phyloP scores from a whole-genome alignment of 2,329 filamentous ascomycete species.

The Thelonectria discophora region DNA sequence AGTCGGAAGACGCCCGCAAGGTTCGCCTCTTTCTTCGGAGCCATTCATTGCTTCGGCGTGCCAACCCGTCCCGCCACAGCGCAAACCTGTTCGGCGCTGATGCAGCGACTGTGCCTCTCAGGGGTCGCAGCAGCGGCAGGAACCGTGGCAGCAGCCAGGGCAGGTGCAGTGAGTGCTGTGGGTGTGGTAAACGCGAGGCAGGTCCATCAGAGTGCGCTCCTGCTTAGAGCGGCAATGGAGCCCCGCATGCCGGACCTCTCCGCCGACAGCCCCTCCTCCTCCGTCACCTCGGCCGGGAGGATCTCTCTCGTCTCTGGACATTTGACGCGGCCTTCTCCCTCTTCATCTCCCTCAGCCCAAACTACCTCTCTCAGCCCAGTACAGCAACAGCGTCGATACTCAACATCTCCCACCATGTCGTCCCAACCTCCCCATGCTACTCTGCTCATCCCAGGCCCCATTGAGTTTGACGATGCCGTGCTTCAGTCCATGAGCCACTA shows the following conservation, averaged over 20 bases:
- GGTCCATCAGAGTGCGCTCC: conserved; percentile 24
- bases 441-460: conserved; percentile 94
- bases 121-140: conserved; percentile 14
- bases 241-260: conserved; percentile 44
- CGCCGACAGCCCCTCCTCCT: conserved; percentile 44
- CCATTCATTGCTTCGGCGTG: conserved; percentile 7
- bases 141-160: conserved; percentile 19
- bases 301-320: conserved; percentile 43
- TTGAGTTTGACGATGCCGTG: conserved; percentile 98
- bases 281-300: conserved; percentile 42
- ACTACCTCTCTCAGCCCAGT: conserved; percentile 21
- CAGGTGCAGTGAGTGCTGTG: conserved; percentile 5
- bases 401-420: conserved; percentile 61
- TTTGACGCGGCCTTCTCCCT: conserved; percentile 33
- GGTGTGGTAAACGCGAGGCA: conserved; percentile 25
- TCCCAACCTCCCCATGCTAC: conserved; percentile 71
- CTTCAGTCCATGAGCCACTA: conserved; percentile 95
- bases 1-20: conserved; percentile 36
- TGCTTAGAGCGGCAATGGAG: conserved; percentile 44
- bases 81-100: conserved; percentile 23
- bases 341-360: conserved; percentile 27
- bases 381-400: conserved; percentile 36
- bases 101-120: conserved; percentile 24
- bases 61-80: neutral
- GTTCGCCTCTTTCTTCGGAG: conserved; percentile 10